Conservation (phyloP, 225 moss, liverwort and hornwort genomes). For the Marchantia polymorpha region DNA sequence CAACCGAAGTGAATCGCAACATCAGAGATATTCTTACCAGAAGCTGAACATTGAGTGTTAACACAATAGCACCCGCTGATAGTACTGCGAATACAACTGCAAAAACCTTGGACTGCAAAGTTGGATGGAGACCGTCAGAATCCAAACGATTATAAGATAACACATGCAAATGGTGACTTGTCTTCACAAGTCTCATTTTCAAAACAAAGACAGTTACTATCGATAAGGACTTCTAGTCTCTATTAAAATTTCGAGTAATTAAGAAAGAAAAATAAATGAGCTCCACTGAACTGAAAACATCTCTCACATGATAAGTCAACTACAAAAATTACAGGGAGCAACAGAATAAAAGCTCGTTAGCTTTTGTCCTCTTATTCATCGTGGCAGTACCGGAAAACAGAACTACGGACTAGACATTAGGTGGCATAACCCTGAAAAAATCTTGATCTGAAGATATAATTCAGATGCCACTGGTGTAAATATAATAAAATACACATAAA, state of each 20-base stretch:
- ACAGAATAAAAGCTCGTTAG: background rate
- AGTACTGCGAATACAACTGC: conserved; percentile 95
- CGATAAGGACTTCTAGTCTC: background rate
- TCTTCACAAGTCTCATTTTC: background rate
- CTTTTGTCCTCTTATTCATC: too few relatives aligned
- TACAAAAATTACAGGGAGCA: too few relatives aligned
- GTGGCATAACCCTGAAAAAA: too few relatives aligned
- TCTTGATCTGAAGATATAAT: too few relatives aligned
- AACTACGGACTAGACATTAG: background rate
- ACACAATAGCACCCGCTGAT: conserved; percentile 85
- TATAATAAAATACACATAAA: too few relatives aligned
- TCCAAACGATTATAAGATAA: background rate
- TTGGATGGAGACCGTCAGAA: background rate
- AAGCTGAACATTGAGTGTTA: conserved; percentile 95
- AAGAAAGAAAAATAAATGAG: too few relatives aligned
- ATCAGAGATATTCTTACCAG: conserved; percentile 29
- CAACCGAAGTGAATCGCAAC: background rate
- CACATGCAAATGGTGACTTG: background rate
- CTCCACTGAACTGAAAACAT: too few relatives aligned
- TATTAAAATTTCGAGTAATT: too few relatives aligned
- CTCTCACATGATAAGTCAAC: too few relatives aligned
- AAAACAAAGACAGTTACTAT: background rate
- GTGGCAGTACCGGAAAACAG: background rate
- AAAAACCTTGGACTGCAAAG: conserved; percentile 74
- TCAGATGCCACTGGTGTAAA: too few relatives aligned